These are phyloP conservation scores for Orbilia ellipsospora DNA, from an alignment of 2,329 filamentous ascomycete genomes.

Conservation along the genomic window DNA sequence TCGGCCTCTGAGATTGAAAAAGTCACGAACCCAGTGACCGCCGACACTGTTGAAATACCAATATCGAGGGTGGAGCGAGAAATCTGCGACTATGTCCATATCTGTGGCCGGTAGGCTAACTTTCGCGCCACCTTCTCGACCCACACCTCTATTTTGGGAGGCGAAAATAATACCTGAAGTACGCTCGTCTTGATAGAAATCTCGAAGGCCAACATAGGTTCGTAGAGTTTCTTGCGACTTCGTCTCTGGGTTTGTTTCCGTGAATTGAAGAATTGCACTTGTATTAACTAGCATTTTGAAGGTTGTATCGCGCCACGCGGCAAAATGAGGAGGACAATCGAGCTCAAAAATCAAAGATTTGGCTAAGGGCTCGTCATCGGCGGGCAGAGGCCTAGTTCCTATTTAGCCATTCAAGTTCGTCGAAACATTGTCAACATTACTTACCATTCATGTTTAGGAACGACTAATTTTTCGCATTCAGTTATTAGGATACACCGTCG, in stretches of 20 bases:
- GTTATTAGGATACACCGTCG: too few species aligned
- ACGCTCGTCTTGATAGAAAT: constrained; percentile 30
- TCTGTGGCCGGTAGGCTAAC: constrained; percentile 59
- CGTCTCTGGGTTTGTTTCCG: constrained; percentile 40
- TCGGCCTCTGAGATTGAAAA: constrained; percentile 46
- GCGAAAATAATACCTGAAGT: constrained; percentile 59
- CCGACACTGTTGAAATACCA: constrained; percentile 59
- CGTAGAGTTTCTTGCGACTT: constrained; percentile 19
- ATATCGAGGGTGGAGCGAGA: constrained; percentile 64
- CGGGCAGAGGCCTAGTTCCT: constrained; percentile 24
- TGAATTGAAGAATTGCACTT: constrained; percentile 49
- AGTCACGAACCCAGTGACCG: constrained; percentile 57
- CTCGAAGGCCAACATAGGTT: constrained; percentile 31
- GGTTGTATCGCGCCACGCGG: constrained; percentile 55
- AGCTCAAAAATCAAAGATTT: constrained; percentile 56
- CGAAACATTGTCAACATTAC: constrained; percentile 60
- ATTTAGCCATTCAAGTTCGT: constrained; percentile 60
- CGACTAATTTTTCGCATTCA: constrained; percentile 60
- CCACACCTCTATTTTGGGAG: constrained; percentile 62
- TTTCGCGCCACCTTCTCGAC: constrained; percentile 61
- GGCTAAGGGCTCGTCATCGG: constrained; percentile 1
- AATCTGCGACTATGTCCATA: constrained; percentile 64
- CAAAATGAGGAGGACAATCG: constrained; percentile 55
- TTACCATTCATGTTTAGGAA: constrained; percentile 70
- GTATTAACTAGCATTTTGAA: constrained; percentile 57